Base-by-base conservation (phyloP, 202 grass and related monocot species). In the Panicum hallii region DNA sequence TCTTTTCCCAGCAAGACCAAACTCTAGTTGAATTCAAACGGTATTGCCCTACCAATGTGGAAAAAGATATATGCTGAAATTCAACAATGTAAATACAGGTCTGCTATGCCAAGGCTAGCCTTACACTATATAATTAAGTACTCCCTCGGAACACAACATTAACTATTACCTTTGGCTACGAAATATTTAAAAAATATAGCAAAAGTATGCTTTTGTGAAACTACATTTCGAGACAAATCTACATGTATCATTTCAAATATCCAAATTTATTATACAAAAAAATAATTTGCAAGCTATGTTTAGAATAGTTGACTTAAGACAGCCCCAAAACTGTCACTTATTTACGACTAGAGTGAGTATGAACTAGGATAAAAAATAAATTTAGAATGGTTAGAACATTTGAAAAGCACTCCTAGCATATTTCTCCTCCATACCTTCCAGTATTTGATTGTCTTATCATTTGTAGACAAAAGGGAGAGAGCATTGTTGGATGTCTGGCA, bases 371-470 rank as follows among this genome's bases (percentile, higher is more conserved):
- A n/a, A 5, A 56, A 66, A 88, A 41, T 36, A 55, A 66, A 83
- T 44, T 54, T 11, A 15, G 38, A 63, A 81, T 74, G 8, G 11
- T 32, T 65, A 70, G 26, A 42, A 61, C 61, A 47, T 16, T 63
- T 78, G 5, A 87, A 90, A 75, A 77, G 12, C 34, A 44, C 17
- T 50, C 8, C 43, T 22, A 11, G 16, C 45, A 54, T 63, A 36
- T 16, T 57, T 32, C 66, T 82, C 19, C 44, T 48, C n/a, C 80
- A 77, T 88, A 97, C 94, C 94, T 97, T 97, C 94, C 94, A 97
- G 65, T 90, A 97, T 87, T 97, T 97, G 46, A 97, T 97, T 41
- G 94, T 97, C 85, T 97, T 97, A 74, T 97, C 94, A 80, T 97
- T 97, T 80, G 94, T 97, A 70, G 94, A 97, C 79, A 97, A 86